These are phyloP conservation scores for Panicum virgatum DNA, from an alignment of 202 grass and related monocot species.

Conservation along the genomic window DNA sequence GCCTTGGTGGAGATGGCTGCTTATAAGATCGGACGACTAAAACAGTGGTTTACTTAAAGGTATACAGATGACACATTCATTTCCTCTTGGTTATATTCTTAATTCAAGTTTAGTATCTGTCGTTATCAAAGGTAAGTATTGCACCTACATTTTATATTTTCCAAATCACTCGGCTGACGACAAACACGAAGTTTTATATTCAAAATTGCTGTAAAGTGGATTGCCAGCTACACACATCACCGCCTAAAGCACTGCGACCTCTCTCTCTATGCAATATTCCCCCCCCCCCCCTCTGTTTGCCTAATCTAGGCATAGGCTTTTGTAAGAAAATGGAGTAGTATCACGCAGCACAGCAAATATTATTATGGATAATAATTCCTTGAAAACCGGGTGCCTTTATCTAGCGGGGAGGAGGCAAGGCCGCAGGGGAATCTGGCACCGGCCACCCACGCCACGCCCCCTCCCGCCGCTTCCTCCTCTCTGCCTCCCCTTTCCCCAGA, in stretches of 20 bases:
- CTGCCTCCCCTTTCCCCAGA: conserved; percentile 34
- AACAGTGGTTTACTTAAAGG: no score
- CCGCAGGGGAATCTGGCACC: conserved; percentile 48
- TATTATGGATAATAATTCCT: conserved; percentile 16
- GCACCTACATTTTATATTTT: background rate
- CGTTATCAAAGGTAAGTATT: background rate
- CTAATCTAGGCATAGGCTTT: conserved; percentile 2
- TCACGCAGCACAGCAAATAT: background rate
- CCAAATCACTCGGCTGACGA: background rate
- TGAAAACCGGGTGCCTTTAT: conserved; percentile 27
- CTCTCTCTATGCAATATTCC: background rate
- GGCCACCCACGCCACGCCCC: conserved; percentile 7
- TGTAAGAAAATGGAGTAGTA: background rate
- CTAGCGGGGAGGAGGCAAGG: conserved; percentile 27
- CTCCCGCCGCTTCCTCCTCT: conserved; percentile 51
- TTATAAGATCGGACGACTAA: no score
- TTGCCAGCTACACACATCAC: background rate
- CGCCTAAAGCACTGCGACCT: background rate
- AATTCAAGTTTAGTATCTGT: background rate
- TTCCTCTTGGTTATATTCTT: background rate
- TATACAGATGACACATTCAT: no score
- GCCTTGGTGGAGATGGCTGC: no score
- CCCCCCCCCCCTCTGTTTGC: background rate
- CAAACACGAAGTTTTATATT: background rate
- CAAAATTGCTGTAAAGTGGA: background rate